A percentile compares a stretch with the other conserved stretches of the same genome.
Evolutionary conservation across 139 green algal species (phyloP).

Genomic region (Protoeuglena noctilucae): DNA sequence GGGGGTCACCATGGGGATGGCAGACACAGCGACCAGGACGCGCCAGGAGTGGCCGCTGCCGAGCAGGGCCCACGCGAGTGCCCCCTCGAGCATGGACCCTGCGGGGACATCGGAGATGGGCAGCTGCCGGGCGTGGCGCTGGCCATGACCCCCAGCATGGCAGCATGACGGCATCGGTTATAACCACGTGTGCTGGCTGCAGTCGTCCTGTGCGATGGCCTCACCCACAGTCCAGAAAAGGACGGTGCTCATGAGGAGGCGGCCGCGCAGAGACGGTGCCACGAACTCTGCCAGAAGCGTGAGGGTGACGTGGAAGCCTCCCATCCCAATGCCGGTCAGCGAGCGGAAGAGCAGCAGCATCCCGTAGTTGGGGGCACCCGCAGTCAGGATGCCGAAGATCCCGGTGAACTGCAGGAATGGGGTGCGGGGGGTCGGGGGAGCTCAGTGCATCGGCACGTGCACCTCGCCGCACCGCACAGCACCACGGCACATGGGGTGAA

Average conservation of each 20-base stretch:
- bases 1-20: constrained; percentile 16
- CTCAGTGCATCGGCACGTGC: too few relatives aligned
- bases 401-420: too few relatives aligned
- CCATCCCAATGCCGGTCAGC: constrained; percentile 11
- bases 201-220: too few relatives aligned
- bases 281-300: constrained; percentile 14
- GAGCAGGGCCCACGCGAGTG: constrained; percentile 24
- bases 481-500: too few relatives aligned
- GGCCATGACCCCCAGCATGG: too few relatives aligned
- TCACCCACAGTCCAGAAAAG: constrained; percentile 31
- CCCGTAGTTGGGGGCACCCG: constrained; percentile 7
- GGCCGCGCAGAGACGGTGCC: constrained; percentile 10
- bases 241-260: constrained; percentile 18
- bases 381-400: not conserved
- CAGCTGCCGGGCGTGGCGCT: too few relatives aligned
- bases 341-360: constrained; percentile 7
- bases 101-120: too few relatives aligned
- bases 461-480: too few relatives aligned
- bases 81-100: constrained; percentile 15
- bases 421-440: too few relatives aligned
- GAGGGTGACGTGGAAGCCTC: constrained; percentile 13
- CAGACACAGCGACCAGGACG: constrained; percentile 14
- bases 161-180: too few relatives aligned
- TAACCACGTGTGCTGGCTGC: too few relatives aligned
- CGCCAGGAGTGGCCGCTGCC: constrained; percentile 12